Evolutionary conservation across 2,329 filamentous ascomycete genomes (phyloP), one percentile per base, ranked within the genome.

Genomic region (Rugonectria rugulosa): DNA sequence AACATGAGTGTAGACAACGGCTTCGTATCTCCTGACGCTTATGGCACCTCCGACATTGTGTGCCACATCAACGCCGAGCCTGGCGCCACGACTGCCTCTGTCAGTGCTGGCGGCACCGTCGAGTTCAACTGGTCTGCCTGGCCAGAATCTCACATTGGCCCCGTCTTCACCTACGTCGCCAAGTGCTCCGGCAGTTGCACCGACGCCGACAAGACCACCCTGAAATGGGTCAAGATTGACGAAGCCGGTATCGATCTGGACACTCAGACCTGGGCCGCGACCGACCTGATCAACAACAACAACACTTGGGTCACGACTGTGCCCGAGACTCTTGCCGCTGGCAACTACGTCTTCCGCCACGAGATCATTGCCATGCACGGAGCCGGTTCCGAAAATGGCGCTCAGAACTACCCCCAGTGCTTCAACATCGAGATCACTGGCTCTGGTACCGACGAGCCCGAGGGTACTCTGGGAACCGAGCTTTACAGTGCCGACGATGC

Each of bases 221-320:
- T 88, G 37, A 72, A 82, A 63, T 88, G 82, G 74, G 83, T 87
- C 77, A 89, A 89, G 81, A 87, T 89, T 53, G 80, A 81, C 42
- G 79, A 80, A 59, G 86, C 83, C 62, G 77, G 85, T 27, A 72
- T 80, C 53, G 57, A 67, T 34, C 67, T 75, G 48, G 74, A 71
- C 55, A 73, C 70, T 43, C 57, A 70, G 57, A 62, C 54, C 7
- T 78, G 75, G 73, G 70, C 70, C 27, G 66, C 73, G 26, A 65
- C 65, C 57, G 69, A 78, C 9, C 69, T 84, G 53, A 81, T 82
- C 67, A 65, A 71, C 57, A 70, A 71, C 79, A 66, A 70, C 64
- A 73, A 72, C 62, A 70, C 63, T 15, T 73, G 71, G 70, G 57
- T 60, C 19, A 69, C 72, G 46, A 73, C 68, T n/a, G 69, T 77